Evolutionary conservation across 768 basidiomycete genomes (phyloP).

Genomic region (Pleurotus citrinopileatus): DNA sequence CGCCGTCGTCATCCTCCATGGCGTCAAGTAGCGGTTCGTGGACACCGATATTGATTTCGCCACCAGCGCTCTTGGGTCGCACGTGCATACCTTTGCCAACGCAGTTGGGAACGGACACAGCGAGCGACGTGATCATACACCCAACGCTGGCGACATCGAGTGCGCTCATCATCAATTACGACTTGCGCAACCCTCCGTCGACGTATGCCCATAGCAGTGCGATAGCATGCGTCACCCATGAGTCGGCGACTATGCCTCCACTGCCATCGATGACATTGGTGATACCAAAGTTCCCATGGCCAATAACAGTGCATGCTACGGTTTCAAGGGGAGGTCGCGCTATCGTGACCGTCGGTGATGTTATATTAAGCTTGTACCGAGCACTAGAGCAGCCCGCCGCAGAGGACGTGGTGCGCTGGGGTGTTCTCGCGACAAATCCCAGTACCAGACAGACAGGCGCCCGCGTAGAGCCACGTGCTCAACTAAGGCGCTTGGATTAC

Average conservation of each 20-base stretch:
- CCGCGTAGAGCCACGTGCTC: not conserved
- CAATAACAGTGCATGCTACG: conserved; percentile 3
- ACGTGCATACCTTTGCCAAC: not conserved
- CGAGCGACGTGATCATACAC: not conserved
- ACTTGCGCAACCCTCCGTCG: not conserved
- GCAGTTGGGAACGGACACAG: not conserved
- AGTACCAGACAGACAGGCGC: not conserved
- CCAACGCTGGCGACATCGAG: not conserved
- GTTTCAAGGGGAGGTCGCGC: not conserved
- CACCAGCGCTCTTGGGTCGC: not conserved
- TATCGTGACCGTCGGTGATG: not conserved
- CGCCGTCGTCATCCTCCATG: too few relatives aligned
- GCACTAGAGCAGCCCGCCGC: not conserved
- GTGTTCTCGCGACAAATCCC: not conserved
- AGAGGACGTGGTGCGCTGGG: not conserved
- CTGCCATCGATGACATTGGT: not conserved
- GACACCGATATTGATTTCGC: not conserved
- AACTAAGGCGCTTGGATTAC: conserved; percentile 1
- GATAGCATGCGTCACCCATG: not conserved
- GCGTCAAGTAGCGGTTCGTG: not conserved
- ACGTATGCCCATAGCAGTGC: not conserved
- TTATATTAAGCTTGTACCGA: not conserved
- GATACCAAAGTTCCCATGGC: not conserved
- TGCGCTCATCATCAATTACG: not conserved
- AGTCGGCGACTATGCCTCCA: conserved; percentile 2